phyloP scores from a whole-genome alignment of 169 alveolate species.

The Eimeria acervulina region DNA sequence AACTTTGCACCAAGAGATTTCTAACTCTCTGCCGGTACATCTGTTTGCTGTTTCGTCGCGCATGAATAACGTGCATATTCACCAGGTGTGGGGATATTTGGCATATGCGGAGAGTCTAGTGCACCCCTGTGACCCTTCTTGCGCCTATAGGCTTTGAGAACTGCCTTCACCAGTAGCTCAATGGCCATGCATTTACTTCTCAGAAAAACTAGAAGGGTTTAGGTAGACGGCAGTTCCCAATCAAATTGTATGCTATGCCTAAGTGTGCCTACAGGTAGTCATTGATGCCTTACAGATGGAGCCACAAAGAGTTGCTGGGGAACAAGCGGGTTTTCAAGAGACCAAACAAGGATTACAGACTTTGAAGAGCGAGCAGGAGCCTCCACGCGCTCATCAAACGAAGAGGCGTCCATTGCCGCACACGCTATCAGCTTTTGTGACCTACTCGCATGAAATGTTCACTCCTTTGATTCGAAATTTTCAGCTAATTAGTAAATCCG shows the following conservation, averaged over 20 bases:
- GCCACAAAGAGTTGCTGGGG: constrained; percentile 61
- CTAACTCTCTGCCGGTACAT: not conserved
- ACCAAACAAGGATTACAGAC: constrained; percentile 65
- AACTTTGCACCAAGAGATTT: not conserved
- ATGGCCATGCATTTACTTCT: not conserved
- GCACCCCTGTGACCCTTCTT: not conserved
- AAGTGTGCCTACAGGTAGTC: not conserved
- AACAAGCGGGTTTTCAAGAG: constrained; percentile 57
- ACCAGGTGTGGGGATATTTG: not conserved
- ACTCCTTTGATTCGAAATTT: not conserved
- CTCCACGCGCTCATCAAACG: constrained; percentile 76
- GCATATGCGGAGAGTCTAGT: not conserved
- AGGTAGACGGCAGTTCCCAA: not conserved
- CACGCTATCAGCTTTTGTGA: constrained; percentile 45
- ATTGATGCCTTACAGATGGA: constrained; percentile 42
- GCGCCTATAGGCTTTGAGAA: not conserved
- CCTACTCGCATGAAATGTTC: constrained; percentile 5
- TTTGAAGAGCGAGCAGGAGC: not conserved
- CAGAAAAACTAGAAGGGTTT: not conserved
- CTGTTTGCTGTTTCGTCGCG: not conserved
- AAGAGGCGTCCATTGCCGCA: constrained; percentile 56
- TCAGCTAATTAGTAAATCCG: not conserved
- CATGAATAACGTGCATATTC: not conserved
- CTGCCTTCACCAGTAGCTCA: not conserved
- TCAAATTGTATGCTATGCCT: not conserved